Base-by-base conservation (phyloP, 192 early-diverging fungal genomes). In the Geranomyces variabilis region DNA sequence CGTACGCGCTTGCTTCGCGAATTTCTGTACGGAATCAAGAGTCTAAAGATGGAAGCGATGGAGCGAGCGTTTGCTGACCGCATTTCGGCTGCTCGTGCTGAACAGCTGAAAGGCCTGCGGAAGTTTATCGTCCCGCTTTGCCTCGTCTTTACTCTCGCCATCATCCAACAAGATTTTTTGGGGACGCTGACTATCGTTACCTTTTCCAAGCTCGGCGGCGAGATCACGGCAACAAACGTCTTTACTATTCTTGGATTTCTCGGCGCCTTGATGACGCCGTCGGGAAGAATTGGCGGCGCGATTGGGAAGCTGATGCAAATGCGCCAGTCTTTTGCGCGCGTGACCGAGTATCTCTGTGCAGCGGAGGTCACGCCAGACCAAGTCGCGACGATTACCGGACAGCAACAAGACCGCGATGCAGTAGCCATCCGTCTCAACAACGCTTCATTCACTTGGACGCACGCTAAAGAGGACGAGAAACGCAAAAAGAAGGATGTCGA, bases 21-120 rank as follows among this genome's bases (percentile, higher is more conserved):
- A 63, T 64, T 80, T 24, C 33, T 80, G 29, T 75, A 75, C 47
- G 79, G 74, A 36, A 64, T 64, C 41, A 45, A 41, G 34, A 46
- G 41, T 21, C 43, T 64, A 7, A 64, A 64, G 43, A 31, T 64
- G 21, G 63, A 64, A 44, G 63, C 41, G 28, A 17, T 36, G 41
- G 63, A 45, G 21, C 15, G 21, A 7, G 14, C 15, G 14, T 15
- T 24, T 13, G 41, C 44, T 22, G 43, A 17, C 8, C 34, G 63
- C 15, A 64, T 64, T 36, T 14, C 15, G 41, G 44, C 33, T 4
- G 41, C 63, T n/a, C 63, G 63, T 3, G 41, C 15, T 46, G n/a
- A 4, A 36, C 63, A 64, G 21, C 43, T 64, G 7, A 21, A 4
- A 3, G 41, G 12, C 12, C 63, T 64, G n/a, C 17, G 21, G 9